Base-by-base conservation (phyloP, 2,329 filamentous ascomycete species). In the Alternaria atra region DNA sequence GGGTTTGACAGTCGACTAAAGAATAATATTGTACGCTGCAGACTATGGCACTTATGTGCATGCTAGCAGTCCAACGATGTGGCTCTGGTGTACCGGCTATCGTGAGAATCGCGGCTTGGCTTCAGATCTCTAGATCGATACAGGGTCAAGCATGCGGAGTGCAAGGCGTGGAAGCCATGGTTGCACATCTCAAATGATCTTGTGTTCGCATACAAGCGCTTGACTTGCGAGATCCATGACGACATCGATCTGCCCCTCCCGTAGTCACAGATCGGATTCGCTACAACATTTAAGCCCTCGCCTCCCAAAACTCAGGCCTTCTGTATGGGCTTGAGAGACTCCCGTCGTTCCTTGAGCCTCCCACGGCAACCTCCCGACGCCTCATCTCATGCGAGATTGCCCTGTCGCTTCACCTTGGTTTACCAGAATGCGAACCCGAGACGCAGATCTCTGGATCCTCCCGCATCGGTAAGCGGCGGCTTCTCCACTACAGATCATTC, bases 401-500 rank as follows among this genome's bases (percentile, higher is more conserved):
- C 46, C 34, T 39, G 34, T 46, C 34, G 53, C 53, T 52, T 60
- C 32, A 52, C 34, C 25, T 37, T 40, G 50, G 27, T 40, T 44
- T 30, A 17, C 20, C 20, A 35, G 34, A 60, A 51, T 23, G 27
- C 58, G 44, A 51, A 55, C 37, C 30, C 53, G 58, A 56, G 29
- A 46, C 39, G 46, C 20, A 60, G 52, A 51, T 55, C 46, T 52
- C 52, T 56, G 53, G 58, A 29, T 47, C 58, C 39, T 57, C 58
- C 58, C 58, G 58, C 53, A 13, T 60, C 47, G 47, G 51, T 15
- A 50, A 35, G 25, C 34, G 53, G 53, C 58, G 32, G 51, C 39
- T 50, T 10, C 29, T 59, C 52, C 44, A 43, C 56, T 17, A 55
- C 51, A 59, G 39, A 44, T 37, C 30, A 51, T 47, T 52, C 27